A percentile compares a stretch with the other conserved stretches of the same genome.
Evolutionary conservation across 1,139 yeast genomes (phyloP).

Genomic region (Komagataea norvegica): DNA sequence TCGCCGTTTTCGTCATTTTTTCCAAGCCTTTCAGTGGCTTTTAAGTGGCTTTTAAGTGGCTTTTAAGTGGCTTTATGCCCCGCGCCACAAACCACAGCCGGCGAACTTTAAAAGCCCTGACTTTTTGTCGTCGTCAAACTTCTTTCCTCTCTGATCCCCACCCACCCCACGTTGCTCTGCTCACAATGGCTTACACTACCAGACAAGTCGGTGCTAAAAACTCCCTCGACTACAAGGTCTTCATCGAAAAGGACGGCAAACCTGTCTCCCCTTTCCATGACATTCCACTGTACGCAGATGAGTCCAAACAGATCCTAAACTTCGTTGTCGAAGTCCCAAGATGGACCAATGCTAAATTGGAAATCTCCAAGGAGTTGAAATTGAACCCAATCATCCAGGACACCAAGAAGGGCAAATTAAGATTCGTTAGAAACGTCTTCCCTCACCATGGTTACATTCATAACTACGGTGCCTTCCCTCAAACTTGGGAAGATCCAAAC

Average conservation of each 20-base stretch:
- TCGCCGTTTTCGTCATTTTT: no score
- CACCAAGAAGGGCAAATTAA: conserved; percentile 73
- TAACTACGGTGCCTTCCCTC: conserved; percentile 93
- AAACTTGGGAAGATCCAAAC: conserved; percentile 92
- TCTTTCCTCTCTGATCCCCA: background rate
- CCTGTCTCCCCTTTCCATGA: conserved; percentile 77
- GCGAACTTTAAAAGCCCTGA: background rate
- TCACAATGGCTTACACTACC: conserved; percentile 60
- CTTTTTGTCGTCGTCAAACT: background rate
- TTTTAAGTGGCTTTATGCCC: no score
- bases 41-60: no score
- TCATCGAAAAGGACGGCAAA: conserved; percentile 61
- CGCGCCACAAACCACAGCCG: no score
- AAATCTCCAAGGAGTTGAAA: conserved; percentile 59
- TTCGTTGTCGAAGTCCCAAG: conserved; percentile 90
- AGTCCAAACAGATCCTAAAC: conserved; percentile 62
- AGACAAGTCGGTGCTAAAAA: conserved; percentile 90
- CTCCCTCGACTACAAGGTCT: conserved; percentile 88
- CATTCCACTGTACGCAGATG: conserved; percentile 63
- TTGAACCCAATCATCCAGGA: conserved; percentile 87
- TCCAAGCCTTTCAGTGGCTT: no score
- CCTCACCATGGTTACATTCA: conserved; percentile 90
- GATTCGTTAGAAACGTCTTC: conserved; percentile 83
- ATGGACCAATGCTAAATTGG: conserved; percentile 88
- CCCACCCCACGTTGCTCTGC: background rate